Base-by-base conservation (phyloP, 805 yeast genomes). In the Crinitomyces ghanaensis region DNA sequence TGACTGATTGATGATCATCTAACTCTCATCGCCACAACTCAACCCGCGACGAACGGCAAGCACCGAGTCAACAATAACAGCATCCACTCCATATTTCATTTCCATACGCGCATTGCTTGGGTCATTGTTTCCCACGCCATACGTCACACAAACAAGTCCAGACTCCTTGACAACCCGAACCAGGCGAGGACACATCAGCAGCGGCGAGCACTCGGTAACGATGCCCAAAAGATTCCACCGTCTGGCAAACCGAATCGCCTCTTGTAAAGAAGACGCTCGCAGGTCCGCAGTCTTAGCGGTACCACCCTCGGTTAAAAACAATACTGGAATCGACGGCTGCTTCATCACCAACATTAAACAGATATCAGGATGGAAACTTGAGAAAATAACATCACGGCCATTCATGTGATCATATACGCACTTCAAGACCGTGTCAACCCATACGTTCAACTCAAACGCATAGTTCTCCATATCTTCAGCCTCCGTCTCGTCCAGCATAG, bases 61-160 rank as follows among this genome's bases (percentile, higher is more conserved):
- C 2, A 88, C 97, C 35, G 83, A 77, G 57, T 88, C 97, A 3
- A 83, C 96, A 58, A 88, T 88, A n/a, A 88, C 96, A 0, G 98
- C 98, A 63, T 88, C 97, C 8, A 88, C 95, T 6, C 97, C 97
- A 3, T 93, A 86, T 42, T 73, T 74, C 77, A 88, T 77, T 56
- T 88, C 95, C 37, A 80, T 62, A 44, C 74, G 75, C 19, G 93
- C 85, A 40, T 75, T 74, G 37, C 72, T 84, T 0, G 96, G 95
- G 22, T 73, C 74, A 48, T 88, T 88, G 54, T 88, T 88, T 51
- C 70, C 66, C 1, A 70, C 67, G 19, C 97, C 97, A 48, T 88
- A 88, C 0, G 95, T 82, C 36, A 88, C 88, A 57, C 95, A 86
- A 8, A 86, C 95, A 42, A 88, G 66, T 0, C 96, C 96, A 31